phyloP scores from a whole-genome alignment of 1,284 basidiomycete species.

The Ceratobasidium theobromae region DNA sequence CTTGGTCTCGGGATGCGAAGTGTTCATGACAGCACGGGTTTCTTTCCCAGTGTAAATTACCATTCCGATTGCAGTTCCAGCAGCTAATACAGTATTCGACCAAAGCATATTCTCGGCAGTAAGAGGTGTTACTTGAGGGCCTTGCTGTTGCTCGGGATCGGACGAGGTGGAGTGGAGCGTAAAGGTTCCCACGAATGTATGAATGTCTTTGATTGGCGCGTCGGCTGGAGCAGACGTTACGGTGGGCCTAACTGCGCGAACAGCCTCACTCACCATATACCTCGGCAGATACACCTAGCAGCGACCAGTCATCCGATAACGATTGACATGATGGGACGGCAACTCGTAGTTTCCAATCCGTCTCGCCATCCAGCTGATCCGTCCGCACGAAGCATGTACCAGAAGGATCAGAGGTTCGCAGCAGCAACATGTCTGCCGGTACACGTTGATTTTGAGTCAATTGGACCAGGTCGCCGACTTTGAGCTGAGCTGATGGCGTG shows the following conservation, averaged over 20 bases:
- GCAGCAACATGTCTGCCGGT: conserved; percentile 89
- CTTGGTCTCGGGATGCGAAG: conserved; percentile 94
- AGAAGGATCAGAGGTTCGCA: conserved; percentile 81
- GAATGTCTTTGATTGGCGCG: conserved; percentile 94
- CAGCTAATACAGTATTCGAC: conserved; percentile 97
- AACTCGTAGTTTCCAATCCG: conserved; percentile 96
- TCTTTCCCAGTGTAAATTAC: conserved; percentile 94
- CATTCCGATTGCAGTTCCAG: conserved; percentile 89
- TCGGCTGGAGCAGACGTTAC: conserved; percentile 60
- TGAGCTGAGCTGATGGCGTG: conserved; percentile 84
- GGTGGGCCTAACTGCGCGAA: neutral
- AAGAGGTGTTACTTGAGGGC: conserved; percentile 72
- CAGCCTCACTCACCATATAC: conserved; percentile 68
- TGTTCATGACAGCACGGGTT: conserved; percentile 99
- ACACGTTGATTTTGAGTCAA: conserved; percentile 98
- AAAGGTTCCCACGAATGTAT: conserved; percentile 92
- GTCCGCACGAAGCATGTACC: conserved; percentile 98
- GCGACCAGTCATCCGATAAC: conserved; percentile 61
- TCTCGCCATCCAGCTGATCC: conserved; percentile 98
- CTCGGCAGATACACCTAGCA: conserved; percentile 76
- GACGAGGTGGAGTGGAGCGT: conserved; percentile 61
- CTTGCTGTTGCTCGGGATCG: conserved; percentile 36
- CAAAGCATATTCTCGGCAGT: conserved; percentile 95
- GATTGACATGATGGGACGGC: conserved; percentile 85
- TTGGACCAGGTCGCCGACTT: conserved; percentile 88